Base-by-base conservation (phyloP, 1,284 basidiomycete genomes). In the Tilletia caries region DNA sequence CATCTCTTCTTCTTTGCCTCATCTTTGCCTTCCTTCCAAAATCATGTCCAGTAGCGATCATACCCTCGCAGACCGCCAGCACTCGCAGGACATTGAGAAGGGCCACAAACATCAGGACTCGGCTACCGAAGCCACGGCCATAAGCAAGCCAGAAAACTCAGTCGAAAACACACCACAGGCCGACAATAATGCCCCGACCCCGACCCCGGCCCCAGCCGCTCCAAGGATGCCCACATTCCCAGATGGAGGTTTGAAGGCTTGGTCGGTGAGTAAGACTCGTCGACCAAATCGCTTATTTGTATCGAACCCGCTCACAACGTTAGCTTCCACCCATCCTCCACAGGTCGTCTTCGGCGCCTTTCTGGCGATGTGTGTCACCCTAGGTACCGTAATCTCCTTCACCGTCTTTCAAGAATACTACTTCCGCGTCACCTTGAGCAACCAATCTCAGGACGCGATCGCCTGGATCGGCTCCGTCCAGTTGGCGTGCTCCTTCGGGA, bases 401-500 rank as follows among this genome's bases (percentile, higher is more conserved):
- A 25, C 34, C 65, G 65, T 66, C 18, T 66, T 66, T 27, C 44
- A 66, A 37, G 44, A 41, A 23, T 66, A 52, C 44, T 66, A 66
- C 32, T 50, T 23, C 20, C 44, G 48, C 10, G 29, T 33, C 43
- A 25, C 32, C 34, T 44, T 66, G 18, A 20, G 18, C 65, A 27
- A n/a, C 44, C 44, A 33, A n/a, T 50, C 46, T 20, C 44, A 66
- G 46, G 15, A 20, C 18, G 65, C 65, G 12, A 66, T 66, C 29
- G 65, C 65, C 20, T 66, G 65, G 65, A 66, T 66, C 65, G 65
- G 65, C n/a, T 43, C 34, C 65, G 48, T 66, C 27, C 65, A 66
- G 32, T 32, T 66, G 23, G 34, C 34, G n/a, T 41, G 65, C 44
- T 34, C 48, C 27, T 66, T 66, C 33, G 65, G 65, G 0, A 43